Percentiles rank a stretch among this genome's conserved stretches.
phyloP scores from a whole-genome alignment of 176 grass and related monocot genomes.

The Carex scoparia region DNA sequence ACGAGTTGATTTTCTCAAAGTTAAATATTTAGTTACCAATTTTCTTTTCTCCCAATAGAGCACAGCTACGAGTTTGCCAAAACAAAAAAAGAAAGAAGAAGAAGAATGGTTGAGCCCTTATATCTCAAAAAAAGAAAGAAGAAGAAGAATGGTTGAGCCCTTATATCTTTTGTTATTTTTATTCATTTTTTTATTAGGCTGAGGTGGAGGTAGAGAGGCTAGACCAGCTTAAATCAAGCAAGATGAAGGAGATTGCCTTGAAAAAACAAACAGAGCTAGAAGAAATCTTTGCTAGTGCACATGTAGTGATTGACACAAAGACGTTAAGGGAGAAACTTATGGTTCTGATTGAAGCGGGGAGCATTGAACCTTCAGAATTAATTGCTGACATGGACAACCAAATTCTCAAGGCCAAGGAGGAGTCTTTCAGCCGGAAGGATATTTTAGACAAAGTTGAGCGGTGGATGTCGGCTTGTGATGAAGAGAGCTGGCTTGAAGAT shows the following conservation, averaged over 20 bases:
- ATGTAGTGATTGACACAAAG: slow-evolving; percentile 75
- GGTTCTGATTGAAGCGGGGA: slow-evolving; percentile 71
- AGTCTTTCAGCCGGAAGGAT: slow-evolving; percentile 90
- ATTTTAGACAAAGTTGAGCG: slow-evolving; percentile 94
- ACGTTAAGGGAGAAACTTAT: slow-evolving; percentile 76
- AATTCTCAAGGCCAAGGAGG: slow-evolving; percentile 94
- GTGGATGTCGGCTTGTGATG: slow-evolving; percentile 98
- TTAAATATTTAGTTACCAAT: not conserved
- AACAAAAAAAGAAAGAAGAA: not conserved
- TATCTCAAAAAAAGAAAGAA: not conserved
- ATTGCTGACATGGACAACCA: slow-evolving; percentile 92
- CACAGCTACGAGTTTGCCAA: not conserved
- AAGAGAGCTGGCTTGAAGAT: slow-evolving; percentile 99
- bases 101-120: not conserved
- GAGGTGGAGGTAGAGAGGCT: slow-evolving; percentile 66
- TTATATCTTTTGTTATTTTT: slow-evolving; percentile 5
- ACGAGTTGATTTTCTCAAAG: too few species aligned
- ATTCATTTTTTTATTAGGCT: slow-evolving; percentile 31
- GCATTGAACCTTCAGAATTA: slow-evolving; percentile 89
- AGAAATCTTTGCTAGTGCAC: slow-evolving; percentile 62
- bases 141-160: not conserved
- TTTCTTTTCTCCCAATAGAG: not conserved
- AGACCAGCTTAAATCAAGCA: slow-evolving; percentile 61
- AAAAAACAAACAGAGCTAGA: slow-evolving; percentile 65
- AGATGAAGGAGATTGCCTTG: slow-evolving; percentile 81